These are phyloP conservation scores for Casuarina equisetifolia DNA, from an alignment of 306 rosid species.

Conservation along the genomic window DNA sequence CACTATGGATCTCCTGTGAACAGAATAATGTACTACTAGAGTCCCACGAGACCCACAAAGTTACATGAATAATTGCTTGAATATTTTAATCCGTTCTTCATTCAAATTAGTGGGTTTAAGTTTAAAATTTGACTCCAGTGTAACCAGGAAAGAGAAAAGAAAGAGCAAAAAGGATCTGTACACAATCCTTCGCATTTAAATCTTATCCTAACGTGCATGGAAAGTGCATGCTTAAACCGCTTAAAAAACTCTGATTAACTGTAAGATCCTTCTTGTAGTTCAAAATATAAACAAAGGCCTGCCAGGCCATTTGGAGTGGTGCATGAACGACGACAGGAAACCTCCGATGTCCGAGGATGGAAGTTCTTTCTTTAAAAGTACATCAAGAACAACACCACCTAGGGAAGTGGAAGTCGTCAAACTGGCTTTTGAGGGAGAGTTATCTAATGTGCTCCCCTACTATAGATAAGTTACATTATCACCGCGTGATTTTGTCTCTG, in stretches of 20 bases:
- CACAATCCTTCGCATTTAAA: background rate
- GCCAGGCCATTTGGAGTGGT: background rate
- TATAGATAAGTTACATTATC: background rate
- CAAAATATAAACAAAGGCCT: background rate
- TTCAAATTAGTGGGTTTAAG: no score
- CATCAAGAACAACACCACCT: background rate
- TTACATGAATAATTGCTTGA: no score
- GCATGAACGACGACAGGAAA: background rate
- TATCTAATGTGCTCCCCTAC: constrained; percentile 15
- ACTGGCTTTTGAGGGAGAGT: constrained; percentile 16
- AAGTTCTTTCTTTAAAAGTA: background rate
- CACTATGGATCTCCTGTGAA: no score
- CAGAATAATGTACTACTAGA: no score
- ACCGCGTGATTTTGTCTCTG: constrained; percentile 18
- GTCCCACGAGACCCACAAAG: no score
- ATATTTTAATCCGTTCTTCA: no score
- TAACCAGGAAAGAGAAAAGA: background rate
- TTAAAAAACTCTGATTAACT: background rate
- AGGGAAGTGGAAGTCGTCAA: constrained; percentile 5
- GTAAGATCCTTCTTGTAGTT: constrained; percentile 13
- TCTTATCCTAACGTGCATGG: background rate
- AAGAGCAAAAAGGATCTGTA: background rate
- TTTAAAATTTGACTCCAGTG: background rate
- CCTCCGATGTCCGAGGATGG: background rate
- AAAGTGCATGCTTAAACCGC: background rate